Percentiles rank a stretch among this genome's conserved stretches.
Conservation (phyloP, 31 red algal genomes). For the Endocladia muricata region DNA sequence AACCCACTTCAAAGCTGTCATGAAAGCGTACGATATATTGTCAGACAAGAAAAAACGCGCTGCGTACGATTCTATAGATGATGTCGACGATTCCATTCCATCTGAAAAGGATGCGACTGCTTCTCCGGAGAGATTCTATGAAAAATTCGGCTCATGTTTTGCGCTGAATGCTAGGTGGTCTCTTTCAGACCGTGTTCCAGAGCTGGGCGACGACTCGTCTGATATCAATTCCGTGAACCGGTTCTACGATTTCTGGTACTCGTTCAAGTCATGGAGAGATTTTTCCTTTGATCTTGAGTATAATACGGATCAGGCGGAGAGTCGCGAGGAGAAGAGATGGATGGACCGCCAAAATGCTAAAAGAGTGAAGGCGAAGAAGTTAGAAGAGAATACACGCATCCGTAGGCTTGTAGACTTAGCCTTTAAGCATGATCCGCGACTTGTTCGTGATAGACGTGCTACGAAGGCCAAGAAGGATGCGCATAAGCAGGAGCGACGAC, state of each 20-base stretch:
- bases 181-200: conserved; percentile 57
- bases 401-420: conserved; percentile 71
- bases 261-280: conserved; percentile 88
- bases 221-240: conserved; percentile 44
- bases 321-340: conserved; percentile 84
- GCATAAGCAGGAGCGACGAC: conserved; percentile 32
- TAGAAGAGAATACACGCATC: conserved; percentile 69
- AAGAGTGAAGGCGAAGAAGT: conserved; percentile 44
- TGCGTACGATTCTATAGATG: conserved; percentile 88
- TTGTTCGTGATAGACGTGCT: conserved; percentile 38
- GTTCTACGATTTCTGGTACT: conserved; percentile 90
- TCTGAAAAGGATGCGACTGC: conserved; percentile 60
- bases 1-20: conserved; percentile 75
- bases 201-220: conserved; percentile 57
- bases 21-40: conserved; percentile 73
- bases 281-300: conserved; percentile 75
- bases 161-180: conserved; percentile 79
- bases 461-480: conserved; percentile 53
- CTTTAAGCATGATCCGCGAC: conserved; percentile 78
- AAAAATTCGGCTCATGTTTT: conserved; percentile 64
- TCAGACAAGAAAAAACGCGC: conserved; percentile 73
- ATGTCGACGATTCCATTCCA: conserved; percentile 84
- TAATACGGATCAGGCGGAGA: conserved; percentile 66
- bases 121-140: conserved; percentile 53
- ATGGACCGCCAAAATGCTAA: conserved; percentile 81